Evolutionary conservation across 441 rosid species (phyloP).

Genomic region (Sinapis alba): DNA sequence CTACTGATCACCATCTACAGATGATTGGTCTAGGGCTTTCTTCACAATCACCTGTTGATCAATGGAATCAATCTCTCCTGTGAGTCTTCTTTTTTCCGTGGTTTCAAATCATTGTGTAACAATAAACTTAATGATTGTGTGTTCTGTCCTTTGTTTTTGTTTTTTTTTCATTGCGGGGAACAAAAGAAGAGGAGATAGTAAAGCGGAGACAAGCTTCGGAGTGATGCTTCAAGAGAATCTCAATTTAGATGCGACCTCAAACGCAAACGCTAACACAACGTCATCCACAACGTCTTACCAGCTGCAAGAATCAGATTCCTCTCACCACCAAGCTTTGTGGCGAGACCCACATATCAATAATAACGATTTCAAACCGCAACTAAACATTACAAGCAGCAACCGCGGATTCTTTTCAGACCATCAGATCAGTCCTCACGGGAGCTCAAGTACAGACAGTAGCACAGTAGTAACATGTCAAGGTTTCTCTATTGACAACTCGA

Average conservation of each 20-base stretch:
- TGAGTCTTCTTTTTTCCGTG: slow-evolving; percentile 41
- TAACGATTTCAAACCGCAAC: slow-evolving; percentile 50
- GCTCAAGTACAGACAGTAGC: slow-evolving; percentile 64
- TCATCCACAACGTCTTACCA: slow-evolving; percentile 43
- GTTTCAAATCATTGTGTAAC: neutral
- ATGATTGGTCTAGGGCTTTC: slow-evolving; percentile 94
- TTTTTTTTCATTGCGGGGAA: slow-evolving; percentile 35
- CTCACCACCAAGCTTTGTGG: slow-evolving; percentile 57
- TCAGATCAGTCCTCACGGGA: slow-evolving; percentile 68
- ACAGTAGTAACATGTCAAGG: slow-evolving; percentile 69
- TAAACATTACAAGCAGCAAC: slow-evolving; percentile 24
- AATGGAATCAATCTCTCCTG: slow-evolving; percentile 82
- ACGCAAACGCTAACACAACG: slow-evolving; percentile 36
- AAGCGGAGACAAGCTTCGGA: slow-evolving; percentile 68
- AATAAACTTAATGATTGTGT: neutral
- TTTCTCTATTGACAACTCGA: slow-evolving; percentile 51
- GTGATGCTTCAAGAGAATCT: slow-evolving; percentile 78
- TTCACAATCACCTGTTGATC: slow-evolving; percentile 63
- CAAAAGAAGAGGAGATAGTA: slow-evolving; percentile 67
- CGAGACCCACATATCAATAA: slow-evolving; percentile 45
- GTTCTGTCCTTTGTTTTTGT: slow-evolving; percentile 14
- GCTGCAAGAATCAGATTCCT: slow-evolving; percentile 49
- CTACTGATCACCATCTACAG: slow-evolving; percentile 47
- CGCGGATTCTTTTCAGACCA: slow-evolving; percentile 69
- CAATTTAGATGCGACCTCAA: slow-evolving; percentile 48